Base-by-base conservation (phyloP, 345 rosid genomes). In the Aquilaria sinensis region DNA sequence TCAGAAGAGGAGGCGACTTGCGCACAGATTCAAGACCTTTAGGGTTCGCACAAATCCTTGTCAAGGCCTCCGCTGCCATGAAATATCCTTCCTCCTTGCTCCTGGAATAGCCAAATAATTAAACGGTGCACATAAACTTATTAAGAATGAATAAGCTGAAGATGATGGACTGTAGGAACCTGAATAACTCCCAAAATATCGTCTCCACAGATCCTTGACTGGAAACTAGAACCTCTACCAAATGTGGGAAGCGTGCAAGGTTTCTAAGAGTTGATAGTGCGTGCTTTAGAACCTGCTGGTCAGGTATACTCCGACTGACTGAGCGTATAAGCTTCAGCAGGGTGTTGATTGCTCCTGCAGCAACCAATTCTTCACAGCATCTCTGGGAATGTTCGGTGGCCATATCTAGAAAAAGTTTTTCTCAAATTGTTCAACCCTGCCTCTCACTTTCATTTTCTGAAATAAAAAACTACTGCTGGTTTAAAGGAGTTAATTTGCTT, bases 1-100 rank as follows among this genome's bases (percentile, higher is more conserved):
- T 93, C 16, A 86, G 67, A 65, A 81, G 78, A 53, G 87, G 79
- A 45, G 92, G 82, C 12, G 63, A 80, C 66, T 74, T 88, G 15
- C 70, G 74, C 64, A 90, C 60, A 50, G 81, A 74, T 63, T 79
- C 79, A 13, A 65, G 64, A 41, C 96, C 96, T 72, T 79, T 77
- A 9, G 45, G 65, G 29, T 71, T 77, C 4, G 62, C 72, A 66
- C 90, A 81, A 10, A 93, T 86, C 81, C 76, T 88, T 75, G 76
- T 86, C 75, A 90, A 46, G 64, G 90, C 75, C 59, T 82, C 85
- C 37, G 85, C 72, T 53, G 92, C 95, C 54, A 86, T 80, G 70
- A 88, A 94, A 64, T 76, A 88, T 13, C 87, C 89, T 60, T 90
- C 92, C 58, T 93, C 99, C 76, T 88, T 90, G 85, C 85, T 94